Evolutionary conservation across 192 early-diverging fungal species (phyloP).

Genomic region (Martensiomyces pterosporus): DNA sequence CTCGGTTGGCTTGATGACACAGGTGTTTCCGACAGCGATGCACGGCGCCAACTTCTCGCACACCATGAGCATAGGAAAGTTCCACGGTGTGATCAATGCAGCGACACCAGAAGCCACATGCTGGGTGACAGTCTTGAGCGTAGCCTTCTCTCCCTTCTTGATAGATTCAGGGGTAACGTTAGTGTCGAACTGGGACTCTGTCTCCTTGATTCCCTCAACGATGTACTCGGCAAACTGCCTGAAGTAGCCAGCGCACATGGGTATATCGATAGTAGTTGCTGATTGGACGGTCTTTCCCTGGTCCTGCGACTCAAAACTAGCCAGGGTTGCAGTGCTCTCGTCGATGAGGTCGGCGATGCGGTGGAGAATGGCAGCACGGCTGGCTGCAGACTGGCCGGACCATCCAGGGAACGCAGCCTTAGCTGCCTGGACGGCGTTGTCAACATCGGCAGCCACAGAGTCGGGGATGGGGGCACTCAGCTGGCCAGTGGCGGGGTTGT

Average conservation of each 20-base stretch:
- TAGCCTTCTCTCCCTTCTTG: no score
- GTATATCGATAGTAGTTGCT: conserved; percentile 61
- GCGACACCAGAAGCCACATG: conserved; percentile 72
- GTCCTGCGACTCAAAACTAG: conserved; percentile 64
- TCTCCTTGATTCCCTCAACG: conserved; percentile 58
- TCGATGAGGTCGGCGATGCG: conserved; percentile 62
- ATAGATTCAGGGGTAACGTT: conserved; percentile 8
- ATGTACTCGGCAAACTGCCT: conserved; percentile 74
- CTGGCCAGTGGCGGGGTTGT: conserved; percentile 68
- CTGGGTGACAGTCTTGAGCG: no score
- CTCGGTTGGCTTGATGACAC: conserved; percentile 76
- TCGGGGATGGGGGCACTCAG: conserved; percentile 58
- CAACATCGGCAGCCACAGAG: conserved; percentile 58
- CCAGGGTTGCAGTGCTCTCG: conserved; percentile 40
- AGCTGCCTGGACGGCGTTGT: conserved; percentile 66
- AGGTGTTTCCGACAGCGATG: conserved; percentile 71
- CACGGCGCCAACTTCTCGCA: conserved; percentile 80
- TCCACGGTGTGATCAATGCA: conserved; percentile 78
- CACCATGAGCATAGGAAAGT: conserved; percentile 66
- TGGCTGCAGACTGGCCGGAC: conserved; percentile 49
- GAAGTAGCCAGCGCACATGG: conserved; percentile 56
- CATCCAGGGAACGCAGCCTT: conserved; percentile 58
- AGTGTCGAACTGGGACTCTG: conserved; percentile 1
- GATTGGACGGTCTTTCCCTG: conserved; percentile 71
- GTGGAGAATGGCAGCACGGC: conserved; percentile 53